A percentile compares a stretch with the other conserved stretches of the same genome.
Conservation (phyloP, 2,329 filamentous ascomycete genomes). For the Teratosphaeria pseudoeucalypti region DNA sequence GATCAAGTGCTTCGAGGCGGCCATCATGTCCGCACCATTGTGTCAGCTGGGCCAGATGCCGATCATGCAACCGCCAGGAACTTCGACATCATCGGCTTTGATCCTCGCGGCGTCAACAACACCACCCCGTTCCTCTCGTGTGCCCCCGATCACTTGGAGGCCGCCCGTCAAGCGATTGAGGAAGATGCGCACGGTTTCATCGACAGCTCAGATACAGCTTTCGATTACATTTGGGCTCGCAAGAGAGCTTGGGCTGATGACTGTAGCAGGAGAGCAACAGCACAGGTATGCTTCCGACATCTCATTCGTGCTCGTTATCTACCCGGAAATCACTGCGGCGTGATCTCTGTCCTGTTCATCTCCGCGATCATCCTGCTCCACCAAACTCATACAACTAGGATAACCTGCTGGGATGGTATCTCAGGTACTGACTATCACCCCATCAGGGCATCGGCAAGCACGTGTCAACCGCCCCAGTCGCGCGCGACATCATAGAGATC, state of each 20-base stretch:
- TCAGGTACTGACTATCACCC: background rate
- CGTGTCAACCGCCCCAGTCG: constrained; percentile 36
- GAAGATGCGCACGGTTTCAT: constrained; percentile 25
- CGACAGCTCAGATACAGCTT: constrained; percentile 29
- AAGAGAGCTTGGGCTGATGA: constrained; percentile 24
- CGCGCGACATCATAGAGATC: constrained; percentile 39
- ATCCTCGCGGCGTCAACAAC: constrained; percentile 33
- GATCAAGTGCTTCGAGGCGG: constrained; percentile 25
- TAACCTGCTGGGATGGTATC: background rate
- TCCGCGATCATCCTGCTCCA: background rate
- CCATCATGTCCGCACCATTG: constrained; percentile 27
- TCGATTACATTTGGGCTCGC: constrained; percentile 30
- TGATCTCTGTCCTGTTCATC: background rate
- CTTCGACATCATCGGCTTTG: constrained; percentile 33
- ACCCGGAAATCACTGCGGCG: background rate
- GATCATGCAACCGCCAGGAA: constrained; percentile 8
- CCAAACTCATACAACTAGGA: background rate
- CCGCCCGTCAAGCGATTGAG: constrained; percentile 23
- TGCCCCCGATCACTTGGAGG: constrained; percentile 20
- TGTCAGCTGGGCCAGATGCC: constrained; percentile 21
- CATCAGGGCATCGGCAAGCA: constrained; percentile 27
- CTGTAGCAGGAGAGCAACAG: constrained; percentile 9
- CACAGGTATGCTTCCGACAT: background rate
- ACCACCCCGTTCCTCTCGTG: constrained; percentile 25
- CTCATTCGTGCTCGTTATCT: background rate